phyloP scores from a whole-genome alignment of 352 stramenopile genomes.

The Aphanomyces stellatus region DNA sequence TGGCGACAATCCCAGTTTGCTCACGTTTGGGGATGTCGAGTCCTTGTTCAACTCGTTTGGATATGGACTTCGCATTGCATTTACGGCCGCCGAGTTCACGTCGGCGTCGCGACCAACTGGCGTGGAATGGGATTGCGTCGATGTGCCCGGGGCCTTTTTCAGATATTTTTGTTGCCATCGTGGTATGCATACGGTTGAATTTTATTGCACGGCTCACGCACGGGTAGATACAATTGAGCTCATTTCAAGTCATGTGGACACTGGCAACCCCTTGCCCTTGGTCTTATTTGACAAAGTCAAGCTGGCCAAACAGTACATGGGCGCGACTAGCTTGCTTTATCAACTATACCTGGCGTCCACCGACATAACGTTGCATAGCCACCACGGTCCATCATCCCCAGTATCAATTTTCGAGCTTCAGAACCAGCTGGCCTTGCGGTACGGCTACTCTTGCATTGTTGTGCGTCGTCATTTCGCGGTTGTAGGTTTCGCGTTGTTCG shows the following conservation, averaged over 20 bases:
- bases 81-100: conserved; percentile 91
- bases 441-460: too few relatives aligned
- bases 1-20: conserved; percentile 90
- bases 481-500: conserved; percentile 64
- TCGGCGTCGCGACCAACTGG: conserved; percentile 95
- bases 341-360: not conserved
- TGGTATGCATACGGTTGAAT: not conserved
- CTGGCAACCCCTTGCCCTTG: conserved; percentile 83
- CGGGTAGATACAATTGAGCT: conserved; percentile 5
- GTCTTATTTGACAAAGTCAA: conserved; percentile 97
- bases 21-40: conserved; percentile 97
- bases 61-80: conserved; percentile 97
- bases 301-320: conserved; percentile 95
- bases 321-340: conserved; percentile 18
- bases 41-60: conserved; percentile 96
- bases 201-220: not conserved
- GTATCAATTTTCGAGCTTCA: too few relatives aligned
- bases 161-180: conserved; percentile 98
- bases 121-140: conserved; percentile 98
- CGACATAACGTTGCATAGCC: not conserved
- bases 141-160: conserved; percentile 98
- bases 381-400: not conserved
- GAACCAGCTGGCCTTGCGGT: too few relatives aligned
- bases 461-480: not conserved
- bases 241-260: conserved; percentile 79